Evolutionary conservation across 345 rosid species (phyloP).

Genomic region (Populus euphratica): DNA sequence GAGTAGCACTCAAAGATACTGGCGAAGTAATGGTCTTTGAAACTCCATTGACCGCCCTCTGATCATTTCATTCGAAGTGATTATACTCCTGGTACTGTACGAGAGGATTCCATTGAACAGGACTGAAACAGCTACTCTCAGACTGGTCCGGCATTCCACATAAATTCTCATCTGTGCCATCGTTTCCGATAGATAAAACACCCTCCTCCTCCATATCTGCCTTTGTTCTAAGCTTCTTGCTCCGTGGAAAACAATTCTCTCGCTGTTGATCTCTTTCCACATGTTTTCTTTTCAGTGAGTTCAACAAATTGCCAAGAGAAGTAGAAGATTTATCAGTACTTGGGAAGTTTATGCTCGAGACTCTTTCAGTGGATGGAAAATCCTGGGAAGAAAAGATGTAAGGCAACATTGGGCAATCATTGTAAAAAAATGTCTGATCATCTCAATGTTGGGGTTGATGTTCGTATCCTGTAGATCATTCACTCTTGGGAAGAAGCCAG

Average conservation of each 20-base stretch:
- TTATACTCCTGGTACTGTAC: conserved; percentile 26
- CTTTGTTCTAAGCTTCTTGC: conserved; percentile 19
- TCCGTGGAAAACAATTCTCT: conserved; percentile 5
- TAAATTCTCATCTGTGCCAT: conserved; percentile 14
- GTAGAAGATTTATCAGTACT: conserved; percentile 11
- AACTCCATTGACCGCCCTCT: not conserved
- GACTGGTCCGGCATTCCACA: conserved; percentile 13
- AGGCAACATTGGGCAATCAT: conserved; percentile 38
- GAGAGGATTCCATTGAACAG: conserved; percentile 19
- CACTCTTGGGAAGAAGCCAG: conserved; percentile 9
- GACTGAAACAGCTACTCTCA: conserved; percentile 13
- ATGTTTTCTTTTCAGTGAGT: conserved; percentile 29
- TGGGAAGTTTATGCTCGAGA: conserved; percentile 31
- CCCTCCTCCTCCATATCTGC: conserved; percentile 10
- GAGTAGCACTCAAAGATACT: too few species aligned
- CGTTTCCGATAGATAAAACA: conserved; percentile 10
- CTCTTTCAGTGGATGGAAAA: conserved; percentile 15
- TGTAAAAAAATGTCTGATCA: conserved; percentile 18
- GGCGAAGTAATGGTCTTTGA: too few species aligned
- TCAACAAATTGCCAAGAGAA: conserved; percentile 14
- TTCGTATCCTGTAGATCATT: conserved; percentile 19
- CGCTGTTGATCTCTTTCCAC: conserved; percentile 2
- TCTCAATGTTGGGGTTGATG: conserved; percentile 18
- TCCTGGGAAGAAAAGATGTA: conserved; percentile 37
- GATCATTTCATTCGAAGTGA: conserved; percentile 22